These are phyloP conservation scores for Ophiostoma sp. DNA, from an alignment of 2,329 filamentous ascomycete genomes.

Conservation along the genomic window DNA sequence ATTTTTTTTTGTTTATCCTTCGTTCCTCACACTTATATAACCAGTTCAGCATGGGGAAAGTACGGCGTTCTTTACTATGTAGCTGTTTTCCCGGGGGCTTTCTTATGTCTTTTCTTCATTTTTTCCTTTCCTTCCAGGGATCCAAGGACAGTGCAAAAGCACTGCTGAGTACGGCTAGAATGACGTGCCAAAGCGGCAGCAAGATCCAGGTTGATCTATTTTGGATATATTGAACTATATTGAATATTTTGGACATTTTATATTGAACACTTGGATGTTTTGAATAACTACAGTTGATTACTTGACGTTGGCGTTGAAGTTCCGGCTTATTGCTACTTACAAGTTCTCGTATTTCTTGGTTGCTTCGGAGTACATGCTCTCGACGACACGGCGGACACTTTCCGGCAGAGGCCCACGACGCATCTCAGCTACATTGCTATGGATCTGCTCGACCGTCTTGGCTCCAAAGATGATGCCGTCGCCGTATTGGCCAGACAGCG, in stretches of 20 bases:
- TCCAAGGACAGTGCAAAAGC: background rate
- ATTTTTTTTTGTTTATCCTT: background rate
- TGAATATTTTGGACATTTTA: background rate
- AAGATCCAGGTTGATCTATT: background rate
- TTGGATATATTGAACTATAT: background rate
- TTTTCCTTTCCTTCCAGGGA: background rate
- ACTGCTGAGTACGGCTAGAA: background rate
- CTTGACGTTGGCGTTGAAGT: background rate
- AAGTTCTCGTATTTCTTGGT: background rate
- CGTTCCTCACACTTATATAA: background rate
- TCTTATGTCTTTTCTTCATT: background rate
- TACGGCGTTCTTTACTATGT: conserved; percentile 7
- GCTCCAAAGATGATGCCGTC: conserved; percentile 28
- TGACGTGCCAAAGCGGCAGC: background rate
- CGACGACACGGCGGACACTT: conserved; percentile 29
- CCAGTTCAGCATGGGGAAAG: conserved; percentile 16
- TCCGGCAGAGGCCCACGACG: conserved; percentile 25
- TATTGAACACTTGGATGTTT: background rate
- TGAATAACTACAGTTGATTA: background rate
- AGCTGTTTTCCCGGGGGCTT: background rate
- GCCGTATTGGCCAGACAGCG: conserved; percentile 14
- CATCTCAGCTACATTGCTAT: conserved; percentile 23
- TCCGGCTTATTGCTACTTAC: background rate
- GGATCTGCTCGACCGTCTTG: conserved; percentile 24
- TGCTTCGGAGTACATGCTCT: conserved; percentile 8